phyloP scores from a whole-genome alignment of 371 early-diverging fungal genomes.

The Hamiltosporidium tvaerminnensis region DNA sequence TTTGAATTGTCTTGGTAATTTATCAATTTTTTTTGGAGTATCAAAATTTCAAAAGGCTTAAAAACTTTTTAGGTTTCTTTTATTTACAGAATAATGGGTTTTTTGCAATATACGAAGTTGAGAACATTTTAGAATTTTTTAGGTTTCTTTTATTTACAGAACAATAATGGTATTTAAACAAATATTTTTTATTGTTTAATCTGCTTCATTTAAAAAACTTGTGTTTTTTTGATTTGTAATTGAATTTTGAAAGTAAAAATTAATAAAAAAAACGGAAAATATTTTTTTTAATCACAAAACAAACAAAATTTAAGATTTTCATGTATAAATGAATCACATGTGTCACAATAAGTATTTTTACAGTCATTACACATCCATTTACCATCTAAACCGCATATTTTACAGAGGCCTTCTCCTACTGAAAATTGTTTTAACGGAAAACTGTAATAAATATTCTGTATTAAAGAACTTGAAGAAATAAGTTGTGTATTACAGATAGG shows the following conservation, averaged over 20 bases:
- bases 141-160: no score
- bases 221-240: neutral
- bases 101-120: no score
- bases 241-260: neutral
- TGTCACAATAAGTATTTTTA: conserved; percentile 22
- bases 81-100: no score
- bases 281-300: conserved; percentile 19
- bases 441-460: conserved; percentile 25
- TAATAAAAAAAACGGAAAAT: no score
- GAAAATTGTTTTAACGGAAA: conserved; percentile 28
- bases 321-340: conserved; percentile 32
- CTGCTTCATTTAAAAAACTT: no score
- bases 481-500: conserved; percentile 40
- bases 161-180: no score
- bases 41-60: no score
- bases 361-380: conserved; percentile 31
- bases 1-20: no score
- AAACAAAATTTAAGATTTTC: conserved; percentile 43
- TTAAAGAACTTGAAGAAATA: conserved; percentile 34
- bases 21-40: no score
- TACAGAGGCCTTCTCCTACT: conserved; percentile 15
- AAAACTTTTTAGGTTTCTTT: no score
- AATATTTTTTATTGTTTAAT: no score
- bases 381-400: conserved; percentile 4
- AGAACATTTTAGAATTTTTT: no score